Evolutionary conservation across 768 basidiomycete species (phyloP), one percentile per base, ranked within the genome.

Genomic region (Leccinum aurantiacum): DNA sequence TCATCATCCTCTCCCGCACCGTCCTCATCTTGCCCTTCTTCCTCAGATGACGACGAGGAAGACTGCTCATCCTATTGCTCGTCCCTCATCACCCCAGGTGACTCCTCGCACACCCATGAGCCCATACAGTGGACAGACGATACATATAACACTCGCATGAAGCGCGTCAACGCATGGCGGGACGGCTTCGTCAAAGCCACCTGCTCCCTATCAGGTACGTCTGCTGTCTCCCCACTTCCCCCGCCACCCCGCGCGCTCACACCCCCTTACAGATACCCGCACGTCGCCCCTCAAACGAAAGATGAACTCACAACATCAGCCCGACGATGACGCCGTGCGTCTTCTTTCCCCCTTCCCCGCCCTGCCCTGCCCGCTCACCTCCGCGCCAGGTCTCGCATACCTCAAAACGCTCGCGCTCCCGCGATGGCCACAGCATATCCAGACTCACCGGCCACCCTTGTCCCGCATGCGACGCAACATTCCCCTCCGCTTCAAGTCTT

Each of bases 51-150:
- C 19, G 44, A 46, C 11, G 74, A 73, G 49, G 82, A 82, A n/a
- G 81, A 82, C 63, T 80, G 79, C 71, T 80, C 84, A 0, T 89
- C 87, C 0, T 91, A 90, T 63, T 90, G 89, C 78, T 91, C 89
- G 19, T 90, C 88, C 19, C 83, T 83, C 63, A 60, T 78, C 55
- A 73, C 78, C 13, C 75, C 72, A 37, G 76, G 79, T 25, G 71
- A 79, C 46, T 73, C 75, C 22, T 73, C 71, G 24, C 69, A 59
- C 59, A 54, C 41, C 56, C 66, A 61, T 25, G 63, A 50, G 24
- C 69, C 64, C 47, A 62, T 72, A 4, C 69, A 65, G 6, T 70
- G 68, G 66, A 63, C 77, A 25, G 77, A 80, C 56, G 84, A 87
- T 63, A 84, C 85, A 0, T 84, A 81, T 69, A 70, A 70, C 53